These are phyloP conservation scores for Boechera divaricarpa DNA, from an alignment of 345 rosid species.

Conservation along the genomic window DNA sequence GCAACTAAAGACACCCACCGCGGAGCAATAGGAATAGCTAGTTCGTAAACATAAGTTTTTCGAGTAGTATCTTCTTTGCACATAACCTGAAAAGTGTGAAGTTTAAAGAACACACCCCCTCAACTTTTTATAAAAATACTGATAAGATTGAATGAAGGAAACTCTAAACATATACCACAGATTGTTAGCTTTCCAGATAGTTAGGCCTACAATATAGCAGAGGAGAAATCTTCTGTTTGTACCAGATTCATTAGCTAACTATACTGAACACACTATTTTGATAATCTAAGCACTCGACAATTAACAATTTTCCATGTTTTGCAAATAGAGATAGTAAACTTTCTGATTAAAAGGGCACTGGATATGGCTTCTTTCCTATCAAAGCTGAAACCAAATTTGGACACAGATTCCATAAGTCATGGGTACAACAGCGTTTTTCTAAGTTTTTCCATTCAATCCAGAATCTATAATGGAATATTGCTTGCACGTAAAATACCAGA, in stretches of 20 bases:
- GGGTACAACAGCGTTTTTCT: conserved; percentile 9
- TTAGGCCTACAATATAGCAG: conserved; percentile 1
- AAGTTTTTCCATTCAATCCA: conserved; percentile 3
- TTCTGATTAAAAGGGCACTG: conserved; percentile 10
- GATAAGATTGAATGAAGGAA: conserved; percentile 16
- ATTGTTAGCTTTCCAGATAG: conserved; percentile 2
- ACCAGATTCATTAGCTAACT: neutral
- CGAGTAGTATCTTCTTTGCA: conserved; percentile 89
- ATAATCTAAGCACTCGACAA: neutral
- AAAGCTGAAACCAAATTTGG: conserved; percentile 19
- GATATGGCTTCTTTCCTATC: conserved; percentile 8
- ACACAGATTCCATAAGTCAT: conserved; percentile 13
- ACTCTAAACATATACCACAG: conserved; percentile 17
- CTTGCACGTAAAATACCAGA: neutral
- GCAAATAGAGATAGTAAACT: neutral
- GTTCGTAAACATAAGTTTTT: conserved; percentile 81
- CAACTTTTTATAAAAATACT: conserved; percentile 20
- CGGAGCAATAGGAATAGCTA: conserved; percentile 83
- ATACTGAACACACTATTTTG: neutral
- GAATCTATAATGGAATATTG: neutral
- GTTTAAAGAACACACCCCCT: conserved; percentile 6
- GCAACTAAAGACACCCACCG: conserved; percentile 89
- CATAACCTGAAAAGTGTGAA: conserved; percentile 63
- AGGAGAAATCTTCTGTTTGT: neutral
- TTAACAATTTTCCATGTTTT: conserved; percentile 9